Conservation (phyloP, 805 yeast species). For the Candida krabiensis region DNA sequence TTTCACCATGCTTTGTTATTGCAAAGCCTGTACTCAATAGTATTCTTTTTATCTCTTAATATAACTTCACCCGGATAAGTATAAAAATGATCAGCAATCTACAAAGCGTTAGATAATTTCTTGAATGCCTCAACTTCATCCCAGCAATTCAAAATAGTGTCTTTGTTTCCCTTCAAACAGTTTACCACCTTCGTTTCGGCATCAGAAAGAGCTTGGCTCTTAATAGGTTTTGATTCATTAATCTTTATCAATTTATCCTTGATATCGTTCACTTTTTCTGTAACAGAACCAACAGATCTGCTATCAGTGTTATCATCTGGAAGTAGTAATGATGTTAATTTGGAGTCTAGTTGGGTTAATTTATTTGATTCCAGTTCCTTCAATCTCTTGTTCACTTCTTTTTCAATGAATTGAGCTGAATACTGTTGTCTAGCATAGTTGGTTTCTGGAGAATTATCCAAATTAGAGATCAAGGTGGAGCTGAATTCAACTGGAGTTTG, state of each 20-base stretch:
- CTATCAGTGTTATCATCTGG: slow-evolving; percentile 30
- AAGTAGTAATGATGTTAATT: slow-evolving; percentile 43
- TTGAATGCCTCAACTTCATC: slow-evolving; percentile 74
- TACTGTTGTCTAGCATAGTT: slow-evolving; percentile 71
- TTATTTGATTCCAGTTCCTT: slow-evolving; percentile 54
- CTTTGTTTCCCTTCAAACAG: slow-evolving; percentile 64
- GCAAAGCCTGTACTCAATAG: too few species aligned
- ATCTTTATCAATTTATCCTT: slow-evolving; percentile 34
- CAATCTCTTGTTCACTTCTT: slow-evolving; percentile 59
- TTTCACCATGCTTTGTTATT: too few species aligned
- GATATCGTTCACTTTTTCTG: slow-evolving; percentile 34
- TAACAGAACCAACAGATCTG: slow-evolving; percentile 27
- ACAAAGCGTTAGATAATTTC: slow-evolving; percentile 41
- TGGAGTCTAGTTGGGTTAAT: slow-evolving; percentile 48
- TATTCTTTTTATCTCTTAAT: too few species aligned
- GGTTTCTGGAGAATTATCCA: slow-evolving; percentile 59
- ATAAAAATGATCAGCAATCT: too few species aligned
- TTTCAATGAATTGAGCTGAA: slow-evolving; percentile 65
- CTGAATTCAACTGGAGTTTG: slow-evolving; percentile 67
- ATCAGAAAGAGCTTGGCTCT: slow-evolving; percentile 40
- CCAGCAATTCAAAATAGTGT: slow-evolving; percentile 77
- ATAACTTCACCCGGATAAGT: too few species aligned
- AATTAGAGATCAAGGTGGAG: slow-evolving; percentile 59
- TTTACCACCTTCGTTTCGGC: slow-evolving; percentile 52
- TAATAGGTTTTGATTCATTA: slow-evolving; percentile 28